Percentiles rank a stretch among this genome's conserved stretches.
Conservation (phyloP, 2,329 filamentous ascomycete species). For the Clarireedia monteithiana region DNA sequence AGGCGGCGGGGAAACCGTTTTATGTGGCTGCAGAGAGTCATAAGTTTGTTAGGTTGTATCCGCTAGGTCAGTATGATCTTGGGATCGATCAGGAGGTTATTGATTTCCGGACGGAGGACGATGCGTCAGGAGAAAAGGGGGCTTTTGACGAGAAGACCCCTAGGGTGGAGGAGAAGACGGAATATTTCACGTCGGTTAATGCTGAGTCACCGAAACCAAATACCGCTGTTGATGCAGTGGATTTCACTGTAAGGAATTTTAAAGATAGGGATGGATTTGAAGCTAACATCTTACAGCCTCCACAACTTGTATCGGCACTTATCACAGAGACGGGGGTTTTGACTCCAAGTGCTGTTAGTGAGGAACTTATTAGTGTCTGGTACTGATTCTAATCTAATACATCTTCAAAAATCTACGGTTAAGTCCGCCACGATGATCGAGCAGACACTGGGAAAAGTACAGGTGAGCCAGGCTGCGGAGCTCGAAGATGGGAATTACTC, state of each 20-base stretch:
- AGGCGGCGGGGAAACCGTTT: conserved; percentile 59
- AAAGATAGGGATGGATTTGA: not conserved
- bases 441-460: too few species aligned
- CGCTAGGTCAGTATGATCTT: conserved; percentile 72
- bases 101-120: conserved; percentile 57
- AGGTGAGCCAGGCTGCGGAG: too few species aligned
- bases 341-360: conserved; percentile 61
- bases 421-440: too few species aligned
- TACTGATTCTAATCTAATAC: conserved; percentile 15
- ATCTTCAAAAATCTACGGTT: too few species aligned
- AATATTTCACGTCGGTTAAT: conserved; percentile 21
- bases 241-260: conserved; percentile 53
- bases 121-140: conserved; percentile 30
- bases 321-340: conserved; percentile 71
- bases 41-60: conserved; percentile 88
- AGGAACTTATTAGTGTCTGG: conserved; percentile 50
- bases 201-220: conserved; percentile 19
- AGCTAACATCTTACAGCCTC: conserved; percentile 42
- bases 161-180: conserved; percentile 16
- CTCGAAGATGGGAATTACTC: too few species aligned
- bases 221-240: conserved; percentile 45
- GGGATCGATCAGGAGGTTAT: conserved; percentile 73
- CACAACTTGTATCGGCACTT: conserved; percentile 61
- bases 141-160: conserved; percentile 19
- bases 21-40: conserved; percentile 93